Base-by-base conservation (phyloP, 208 protist species). In the Crithidia bombi region DNA sequence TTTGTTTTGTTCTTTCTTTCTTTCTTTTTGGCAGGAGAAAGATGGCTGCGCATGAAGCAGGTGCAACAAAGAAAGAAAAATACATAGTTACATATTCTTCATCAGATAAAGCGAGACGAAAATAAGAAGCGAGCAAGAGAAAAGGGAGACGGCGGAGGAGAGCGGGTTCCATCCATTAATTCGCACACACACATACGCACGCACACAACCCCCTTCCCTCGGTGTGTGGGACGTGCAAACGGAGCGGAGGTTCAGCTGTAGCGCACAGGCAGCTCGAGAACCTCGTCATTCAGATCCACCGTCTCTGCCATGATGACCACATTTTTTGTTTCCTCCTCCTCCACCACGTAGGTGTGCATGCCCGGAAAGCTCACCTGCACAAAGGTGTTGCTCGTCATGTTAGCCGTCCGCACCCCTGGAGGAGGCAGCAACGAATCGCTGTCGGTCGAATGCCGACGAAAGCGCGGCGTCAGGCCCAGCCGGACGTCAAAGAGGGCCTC, bases 321-420 rank as follows among this genome's bases (percentile, higher is more conserved):
- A 17, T 73, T 66, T 15, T 69, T 75, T 9, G 59, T 62, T 75
- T 83, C 82, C 30, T 89, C 84, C 57, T 89, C 71, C 39, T 89
- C 84, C 41, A 85, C 71, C 2, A 86, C 65, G 69, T 86, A 89
- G 10, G 78, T 81, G 72, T 62, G 6, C 25, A 89, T 76, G 43
- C 65, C 81, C 0, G 84, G 84, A 32, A 89, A 89, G 61, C 58
- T 74, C 26, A 89, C 73, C 54, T 75, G 54, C 32, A 89, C 65
- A 28, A 75, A 71, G n/a, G 81, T 73, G 32, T 63, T 66, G 46
- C 74, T 86, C 23, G 38, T 44, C 59, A 86, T 79, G 65, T 86
- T 89, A 5, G 80, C 78, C 36, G 84, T 89, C 19, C 74, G 78
- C 17, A 89, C 78, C 1, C 84, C 84, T 1, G 84, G 80, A 47